A percentile compares a stretch with the other conserved stretches of the same genome.
These are phyloP conservation scores for Thuidium tamariscinum DNA, from an alignment of 225 moss, liverwort and hornwort species.

Conservation along the genomic window DNA sequence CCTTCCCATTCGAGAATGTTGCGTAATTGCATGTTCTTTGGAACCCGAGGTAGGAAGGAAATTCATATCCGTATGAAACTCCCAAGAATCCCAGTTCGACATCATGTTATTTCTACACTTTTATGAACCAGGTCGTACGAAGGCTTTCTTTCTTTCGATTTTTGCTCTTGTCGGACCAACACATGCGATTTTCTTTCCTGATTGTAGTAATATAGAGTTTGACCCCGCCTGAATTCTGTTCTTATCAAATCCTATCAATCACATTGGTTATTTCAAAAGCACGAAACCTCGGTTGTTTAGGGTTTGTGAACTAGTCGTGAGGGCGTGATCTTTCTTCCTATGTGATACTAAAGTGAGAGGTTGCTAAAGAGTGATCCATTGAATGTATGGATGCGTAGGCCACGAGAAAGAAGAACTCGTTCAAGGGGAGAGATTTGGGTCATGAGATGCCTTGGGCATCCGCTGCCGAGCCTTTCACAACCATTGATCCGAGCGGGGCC, in stretches of 20 bases:
- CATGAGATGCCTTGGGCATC: constrained; percentile 18
- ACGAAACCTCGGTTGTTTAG: neutral
- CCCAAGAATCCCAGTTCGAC: neutral
- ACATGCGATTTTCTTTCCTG: neutral
- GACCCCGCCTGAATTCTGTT: neutral
- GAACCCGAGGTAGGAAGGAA: neutral
- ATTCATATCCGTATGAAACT: neutral
- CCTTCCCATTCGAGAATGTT: neutral
- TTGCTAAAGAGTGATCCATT: constrained; percentile 14
- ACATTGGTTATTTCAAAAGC: neutral
- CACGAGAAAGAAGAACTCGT: constrained; percentile 10
- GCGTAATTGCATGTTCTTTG: neutral
- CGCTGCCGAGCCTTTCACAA: constrained; percentile 14
- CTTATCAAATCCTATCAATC: neutral
- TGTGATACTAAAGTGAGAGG: neutral
- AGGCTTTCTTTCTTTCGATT: neutral
- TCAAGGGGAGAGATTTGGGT: constrained; percentile 14
- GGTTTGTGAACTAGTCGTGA: neutral
- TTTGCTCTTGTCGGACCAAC: neutral
- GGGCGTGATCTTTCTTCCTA: neutral
- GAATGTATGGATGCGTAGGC: constrained; percentile 39
- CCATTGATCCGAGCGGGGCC: constrained; percentile 20
- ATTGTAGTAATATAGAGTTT: neutral
- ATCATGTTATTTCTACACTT: neutral
- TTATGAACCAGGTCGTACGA: neutral